Evolutionary conservation across 169 alveolate species (phyloP).

Genomic region (Neospora caninum): DNA sequence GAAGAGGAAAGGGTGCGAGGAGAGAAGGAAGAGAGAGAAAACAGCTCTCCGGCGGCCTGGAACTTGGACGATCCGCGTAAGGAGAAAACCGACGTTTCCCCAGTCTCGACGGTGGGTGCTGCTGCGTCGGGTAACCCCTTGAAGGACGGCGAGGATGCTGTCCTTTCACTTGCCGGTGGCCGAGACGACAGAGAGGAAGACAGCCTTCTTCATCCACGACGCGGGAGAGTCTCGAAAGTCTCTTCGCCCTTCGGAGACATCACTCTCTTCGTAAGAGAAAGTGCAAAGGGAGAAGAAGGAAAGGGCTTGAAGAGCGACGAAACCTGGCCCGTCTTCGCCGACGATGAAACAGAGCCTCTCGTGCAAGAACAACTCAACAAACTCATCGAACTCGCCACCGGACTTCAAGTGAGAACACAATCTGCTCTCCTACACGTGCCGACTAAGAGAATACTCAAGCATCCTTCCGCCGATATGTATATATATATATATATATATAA

Average conservation of each 20-base stretch:
- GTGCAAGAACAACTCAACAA: slow-evolving; percentile 55
- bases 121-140: background rate
- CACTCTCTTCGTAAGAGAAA: slow-evolving; percentile 51
- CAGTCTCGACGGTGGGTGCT: background rate
- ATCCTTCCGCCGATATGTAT: background rate
- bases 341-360: slow-evolving; percentile 65
- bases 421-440: background rate
- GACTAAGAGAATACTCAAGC: background rate
- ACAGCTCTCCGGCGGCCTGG: too few relatives aligned
- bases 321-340: slow-evolving; percentile 67
- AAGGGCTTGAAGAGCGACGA: background rate
- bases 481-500: too few relatives aligned
- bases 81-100: too few relatives aligned
- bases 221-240: slow-evolving; percentile 36
- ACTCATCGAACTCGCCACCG: slow-evolving; percentile 48
- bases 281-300: slow-evolving; percentile 36
- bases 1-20: too few relatives aligned
- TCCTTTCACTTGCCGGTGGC: background rate
- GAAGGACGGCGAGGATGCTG: background rate
- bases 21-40: too few relatives aligned
- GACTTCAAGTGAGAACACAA: slow-evolving; percentile 56
- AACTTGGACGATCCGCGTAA: too few relatives aligned
- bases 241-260: slow-evolving; percentile 61
- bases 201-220: background rate
- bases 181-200: background rate